Conservation (phyloP, 2,329 filamentous ascomycete genomes). For the Botrytis squamosa region DNA sequence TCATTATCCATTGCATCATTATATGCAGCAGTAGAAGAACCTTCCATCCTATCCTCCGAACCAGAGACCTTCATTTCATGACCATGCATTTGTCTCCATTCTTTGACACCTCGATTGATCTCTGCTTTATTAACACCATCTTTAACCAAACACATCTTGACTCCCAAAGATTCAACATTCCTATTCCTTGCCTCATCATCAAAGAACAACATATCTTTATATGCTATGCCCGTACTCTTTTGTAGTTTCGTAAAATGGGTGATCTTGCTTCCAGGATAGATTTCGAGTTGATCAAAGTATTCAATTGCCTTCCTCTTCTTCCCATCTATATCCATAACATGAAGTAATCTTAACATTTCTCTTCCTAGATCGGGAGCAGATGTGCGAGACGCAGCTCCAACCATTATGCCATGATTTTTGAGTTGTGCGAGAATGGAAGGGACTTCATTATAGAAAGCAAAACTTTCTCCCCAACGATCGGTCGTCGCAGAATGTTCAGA, state of each 20-base stretch:
- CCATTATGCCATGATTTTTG: constrained; percentile 46
- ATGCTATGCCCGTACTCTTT: constrained; percentile 67
- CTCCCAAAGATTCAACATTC: constrained; percentile 75
- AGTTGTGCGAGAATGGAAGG: constrained; percentile 62
- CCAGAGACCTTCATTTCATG: constrained; percentile 22
- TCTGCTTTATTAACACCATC: constrained; percentile 77
- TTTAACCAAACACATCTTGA: constrained; percentile 66
- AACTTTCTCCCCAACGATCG: constrained; percentile 63
- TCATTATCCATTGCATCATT: not conserved
- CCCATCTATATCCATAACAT: constrained; percentile 46
- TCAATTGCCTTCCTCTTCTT: constrained; percentile 50
- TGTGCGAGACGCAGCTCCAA: constrained; percentile 81
- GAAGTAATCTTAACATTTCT: constrained; percentile 75
- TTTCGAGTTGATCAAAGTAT: constrained; percentile 62
- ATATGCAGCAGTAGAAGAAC: not conserved
- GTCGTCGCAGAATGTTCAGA: constrained; percentile 45
- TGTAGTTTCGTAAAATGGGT: constrained; percentile 76
- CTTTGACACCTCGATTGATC: constrained; percentile 73
- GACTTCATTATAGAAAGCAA: constrained; percentile 69
- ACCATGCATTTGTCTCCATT: constrained; percentile 68
- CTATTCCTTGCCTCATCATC: constrained; percentile 87
- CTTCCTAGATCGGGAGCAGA: constrained; percentile 74
- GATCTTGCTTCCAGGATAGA: constrained; percentile 79
- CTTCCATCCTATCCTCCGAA: not conserved
- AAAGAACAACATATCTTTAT: constrained; percentile 90